Base-by-base conservation (phyloP, 257 asterid species). In the Salvia splendens region DNA sequence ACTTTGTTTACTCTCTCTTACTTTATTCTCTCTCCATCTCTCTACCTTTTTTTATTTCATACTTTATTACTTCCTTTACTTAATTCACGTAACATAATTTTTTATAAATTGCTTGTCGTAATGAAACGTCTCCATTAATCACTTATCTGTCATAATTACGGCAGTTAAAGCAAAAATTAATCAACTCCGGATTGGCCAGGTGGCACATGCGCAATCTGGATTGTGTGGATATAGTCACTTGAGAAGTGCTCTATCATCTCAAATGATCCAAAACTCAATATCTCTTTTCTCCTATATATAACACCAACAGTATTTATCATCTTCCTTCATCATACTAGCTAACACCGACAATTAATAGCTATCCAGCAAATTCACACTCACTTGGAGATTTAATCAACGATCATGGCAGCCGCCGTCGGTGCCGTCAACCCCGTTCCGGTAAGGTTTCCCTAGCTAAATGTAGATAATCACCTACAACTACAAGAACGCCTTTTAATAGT, bases 401-500 rank as follows among this genome's bases (percentile, higher is more conserved):
- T 10, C 64, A 82, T 88, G 94, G 87, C 86, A 0, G 77, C 85
- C 16, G 82, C 96, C 55, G 64, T 83, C 71, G 93, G 93, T 72
- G 85, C 85, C 70, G 83, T 86, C 78, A 81, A 79, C 82, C 80
- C 73, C 7, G 78, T 65, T 1, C 85, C 81, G 84, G 94, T 84
- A 82, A n/a, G 45, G 45, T 8, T 10, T 36, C 57, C 32, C 35
- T 15, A 6, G 7, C 30, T 52, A 49, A 6, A 9, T 32, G 8
- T 64, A 24, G 30, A 24, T 24, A 3, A 24, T 24, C 30, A 24
- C 30, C 30, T 24, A 24, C 30, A 24, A 24, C 30, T 24, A 24
- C 30, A 24, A 24, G 30, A 24, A 24, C 24, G 24, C 30, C 30
- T 24, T 24, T 1, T 24, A 24, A 24, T 24, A 3, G 30, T 1